Base-by-base conservation (phyloP, 225 moss, liverwort and hornwort genomes). In the Anthoceros angustus region DNA sequence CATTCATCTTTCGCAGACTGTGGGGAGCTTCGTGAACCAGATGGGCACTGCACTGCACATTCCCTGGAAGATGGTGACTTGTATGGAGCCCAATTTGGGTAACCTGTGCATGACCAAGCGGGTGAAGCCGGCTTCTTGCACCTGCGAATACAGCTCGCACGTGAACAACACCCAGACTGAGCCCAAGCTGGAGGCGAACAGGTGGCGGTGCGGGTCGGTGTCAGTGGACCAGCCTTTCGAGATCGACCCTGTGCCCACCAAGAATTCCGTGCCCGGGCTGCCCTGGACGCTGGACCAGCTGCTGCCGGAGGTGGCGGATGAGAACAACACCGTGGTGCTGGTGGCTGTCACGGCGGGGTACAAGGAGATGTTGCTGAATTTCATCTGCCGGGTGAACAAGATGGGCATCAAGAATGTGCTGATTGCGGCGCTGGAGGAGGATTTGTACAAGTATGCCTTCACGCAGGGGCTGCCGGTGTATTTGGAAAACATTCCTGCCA, bases 381-480 rank as follows among this genome's bases (percentile, higher is more conserved):
- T 85, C 23, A 71, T 71, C 65, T 85, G 85, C 69, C 82, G 79
- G 7, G 68, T 77, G 0, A 67, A 39, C 25, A 63, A 75, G 40
- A 68, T 85, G 40, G 74, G 80, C 14, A 77, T 85, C 46, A 64
- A 67, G 18, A 82, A 82, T 23, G 38, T 85, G 41, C 70, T 85
- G 8, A 77, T 85, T 9, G 85, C 76, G 24, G 82, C 82, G 18
- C 72, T 82, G 21, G 85, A 85, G 68, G 67, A 69, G 39, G 12
- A 39, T 5, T 43, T 76, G 10, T 85, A 80, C 62, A 62, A 77
- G 23, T 70, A 67, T 63, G 82, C 85, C 62, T 77, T 82, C 41
- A 67, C 74, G 42, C 77, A 72, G 43, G 82, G 82, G n/a, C 70
- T 85, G 42, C 77, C 85, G 2, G 85, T 82, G n/a, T 82, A 73